These are phyloP conservation scores for Mycena venus DNA, from an alignment of 768 basidiomycete genomes.

Conservation along the genomic window DNA sequence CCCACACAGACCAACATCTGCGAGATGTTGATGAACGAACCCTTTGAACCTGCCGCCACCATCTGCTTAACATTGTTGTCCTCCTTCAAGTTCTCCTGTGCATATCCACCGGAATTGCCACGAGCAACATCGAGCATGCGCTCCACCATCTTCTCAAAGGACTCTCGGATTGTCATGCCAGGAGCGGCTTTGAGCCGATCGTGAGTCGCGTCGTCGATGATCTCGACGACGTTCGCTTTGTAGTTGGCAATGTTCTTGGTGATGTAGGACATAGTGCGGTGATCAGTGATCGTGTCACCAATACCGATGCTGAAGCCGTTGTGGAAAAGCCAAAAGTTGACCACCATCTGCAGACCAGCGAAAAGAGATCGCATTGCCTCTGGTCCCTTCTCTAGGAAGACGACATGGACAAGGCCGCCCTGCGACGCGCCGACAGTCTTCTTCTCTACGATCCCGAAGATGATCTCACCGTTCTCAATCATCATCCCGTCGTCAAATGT, in stretches of 20 bases:
- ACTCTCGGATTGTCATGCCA: slow-evolving; percentile 99
- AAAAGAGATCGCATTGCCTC: slow-evolving; percentile 93
- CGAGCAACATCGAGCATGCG: slow-evolving; percentile 94
- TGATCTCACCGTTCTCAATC: slow-evolving; percentile 96
- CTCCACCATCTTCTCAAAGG: slow-evolving; percentile 94
- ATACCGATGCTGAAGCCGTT: slow-evolving; percentile 99
- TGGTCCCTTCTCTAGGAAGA: slow-evolving; percentile 97
- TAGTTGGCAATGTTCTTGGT: slow-evolving; percentile 84
- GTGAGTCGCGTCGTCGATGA: slow-evolving; percentile 87
- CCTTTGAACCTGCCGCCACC: slow-evolving; percentile 99
- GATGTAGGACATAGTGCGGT: slow-evolving; percentile 88
- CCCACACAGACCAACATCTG: slow-evolving; percentile 99
- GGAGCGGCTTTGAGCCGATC: slow-evolving; percentile 91
- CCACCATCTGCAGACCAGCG: slow-evolving; percentile 94
- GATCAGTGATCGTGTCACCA: slow-evolving; percentile 97
- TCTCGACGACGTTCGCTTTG: slow-evolving; percentile 81
- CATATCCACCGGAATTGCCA: slow-evolving; percentile 94
- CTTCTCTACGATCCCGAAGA: slow-evolving; percentile 97
- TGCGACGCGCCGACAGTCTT: slow-evolving; percentile 98
- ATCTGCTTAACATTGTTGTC: slow-evolving; percentile 99
- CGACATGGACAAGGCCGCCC: slow-evolving; percentile 95
- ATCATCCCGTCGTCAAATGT: slow-evolving; percentile 94
- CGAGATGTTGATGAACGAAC: slow-evolving; percentile 99
- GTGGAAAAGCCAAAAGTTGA: slow-evolving; percentile 99
- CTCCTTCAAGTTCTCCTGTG: slow-evolving; percentile 96